Evolutionary conservation across 257 asterid species (phyloP).

Genomic region (Dorcoceras hygrometricum): DNA sequence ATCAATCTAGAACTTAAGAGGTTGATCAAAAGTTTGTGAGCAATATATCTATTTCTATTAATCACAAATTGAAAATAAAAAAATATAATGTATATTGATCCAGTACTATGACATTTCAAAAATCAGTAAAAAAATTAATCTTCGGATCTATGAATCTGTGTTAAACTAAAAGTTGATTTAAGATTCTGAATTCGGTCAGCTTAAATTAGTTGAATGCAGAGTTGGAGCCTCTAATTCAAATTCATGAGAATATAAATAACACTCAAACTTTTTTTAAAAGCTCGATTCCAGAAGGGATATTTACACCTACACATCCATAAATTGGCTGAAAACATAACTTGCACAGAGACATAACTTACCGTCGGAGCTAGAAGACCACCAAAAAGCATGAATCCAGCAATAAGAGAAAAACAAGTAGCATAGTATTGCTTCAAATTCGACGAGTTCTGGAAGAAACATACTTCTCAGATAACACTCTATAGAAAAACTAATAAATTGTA

Average conservation of each 20-base stretch:
- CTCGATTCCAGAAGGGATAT: background rate
- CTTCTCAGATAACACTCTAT: slow-evolving; percentile 15
- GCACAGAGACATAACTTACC: slow-evolving; percentile 46
- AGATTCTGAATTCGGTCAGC: background rate
- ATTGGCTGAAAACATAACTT: background rate
- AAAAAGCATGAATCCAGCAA: slow-evolving; percentile 83
- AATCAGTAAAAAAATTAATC: too few species aligned
- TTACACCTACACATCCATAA: background rate
- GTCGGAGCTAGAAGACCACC: slow-evolving; percentile 95
- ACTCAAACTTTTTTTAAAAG: background rate
- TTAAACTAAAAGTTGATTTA: too few species aligned
- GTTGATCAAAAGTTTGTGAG: background rate
- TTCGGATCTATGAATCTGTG: background rate
- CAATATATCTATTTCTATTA: too few species aligned
- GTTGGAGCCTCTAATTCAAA: background rate
- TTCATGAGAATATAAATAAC: background rate
- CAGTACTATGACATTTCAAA: background rate
- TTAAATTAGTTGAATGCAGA: background rate
- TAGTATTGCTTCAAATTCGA: slow-evolving; percentile 73
- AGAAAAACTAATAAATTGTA: background rate
- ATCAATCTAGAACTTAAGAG: background rate
- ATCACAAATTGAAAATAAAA: too few species aligned
- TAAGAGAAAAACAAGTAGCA: slow-evolving; percentile 85
- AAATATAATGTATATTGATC: background rate
- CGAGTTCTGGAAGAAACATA: slow-evolving; percentile 54